These are phyloP conservation scores for Rhizopogon vulgaris DNA, from an alignment of 768 basidiomycete species.

Conservation along the genomic window DNA sequence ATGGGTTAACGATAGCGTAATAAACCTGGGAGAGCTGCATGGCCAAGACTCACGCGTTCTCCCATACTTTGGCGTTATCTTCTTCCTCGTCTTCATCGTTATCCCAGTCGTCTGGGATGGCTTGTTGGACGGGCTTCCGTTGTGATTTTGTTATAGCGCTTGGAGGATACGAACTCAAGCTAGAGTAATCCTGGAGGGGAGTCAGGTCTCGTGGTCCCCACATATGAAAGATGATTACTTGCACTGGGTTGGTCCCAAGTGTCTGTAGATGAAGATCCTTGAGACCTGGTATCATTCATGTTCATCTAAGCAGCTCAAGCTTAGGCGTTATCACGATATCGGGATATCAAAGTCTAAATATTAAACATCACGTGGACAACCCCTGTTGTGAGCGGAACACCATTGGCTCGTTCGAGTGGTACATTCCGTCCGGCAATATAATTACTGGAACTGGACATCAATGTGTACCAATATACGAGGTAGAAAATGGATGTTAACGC, in stretches of 20 bases:
- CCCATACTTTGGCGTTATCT: conserved; percentile 54
- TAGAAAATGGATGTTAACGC: too few species aligned
- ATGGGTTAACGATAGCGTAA: background rate
- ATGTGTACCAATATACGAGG: too few species aligned
- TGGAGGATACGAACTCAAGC: background rate
- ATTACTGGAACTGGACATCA: too few species aligned
- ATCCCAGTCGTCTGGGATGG: conserved; percentile 54
- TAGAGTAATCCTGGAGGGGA: conserved; percentile 1
- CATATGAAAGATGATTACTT: background rate
- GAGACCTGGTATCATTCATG: conserved; percentile 1
- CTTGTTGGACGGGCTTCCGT: conserved; percentile 1
- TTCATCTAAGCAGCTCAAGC: background rate
- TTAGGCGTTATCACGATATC: too few species aligned
- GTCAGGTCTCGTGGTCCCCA: background rate
- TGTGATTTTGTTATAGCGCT: background rate
- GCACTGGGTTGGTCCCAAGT: conserved; percentile 7
- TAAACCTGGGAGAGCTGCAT: background rate
- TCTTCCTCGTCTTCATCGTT: conserved; percentile 40
- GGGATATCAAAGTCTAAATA: too few species aligned
- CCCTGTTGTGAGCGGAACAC: too few species aligned
- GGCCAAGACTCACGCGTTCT: conserved; percentile 52
- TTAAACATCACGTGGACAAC: too few species aligned
- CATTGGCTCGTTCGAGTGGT: too few species aligned
- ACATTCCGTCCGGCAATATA: too few species aligned
- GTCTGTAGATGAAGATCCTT: conserved; percentile 4